Conservation (phyloP, 306 rosid genomes). For the Cicer pinnatifidum region DNA sequence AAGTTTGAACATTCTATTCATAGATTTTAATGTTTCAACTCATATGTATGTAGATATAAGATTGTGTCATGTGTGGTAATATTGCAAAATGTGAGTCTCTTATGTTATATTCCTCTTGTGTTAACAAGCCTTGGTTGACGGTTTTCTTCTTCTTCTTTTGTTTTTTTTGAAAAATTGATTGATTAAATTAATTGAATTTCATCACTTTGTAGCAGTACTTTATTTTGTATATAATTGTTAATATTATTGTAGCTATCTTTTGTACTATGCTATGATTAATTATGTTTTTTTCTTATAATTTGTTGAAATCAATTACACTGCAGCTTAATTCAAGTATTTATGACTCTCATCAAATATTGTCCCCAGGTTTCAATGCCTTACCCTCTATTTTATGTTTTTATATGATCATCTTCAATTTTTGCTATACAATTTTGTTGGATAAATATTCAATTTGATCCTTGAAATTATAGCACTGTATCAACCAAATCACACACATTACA, state of each 20-base stretch:
- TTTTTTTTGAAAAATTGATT: too few species aligned
- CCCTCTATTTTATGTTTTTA: not conserved
- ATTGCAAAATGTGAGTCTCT: too few species aligned
- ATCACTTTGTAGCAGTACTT: not conserved
- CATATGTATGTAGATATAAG: too few species aligned
- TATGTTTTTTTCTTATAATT: not conserved
- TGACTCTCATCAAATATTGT: slow-evolving; percentile 78
- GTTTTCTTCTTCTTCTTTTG: too few species aligned
- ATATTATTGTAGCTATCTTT: not conserved
- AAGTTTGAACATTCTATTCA: too few species aligned
- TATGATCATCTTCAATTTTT: not conserved
- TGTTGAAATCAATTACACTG: slow-evolving; percentile 31
- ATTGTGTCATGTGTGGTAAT: too few species aligned
- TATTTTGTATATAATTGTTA: not conserved
- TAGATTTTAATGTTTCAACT: too few species aligned
- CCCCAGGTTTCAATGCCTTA: slow-evolving; percentile 71
- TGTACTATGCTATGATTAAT: not conserved
- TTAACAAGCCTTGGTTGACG: not conserved
- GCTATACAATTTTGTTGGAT: not conserved
- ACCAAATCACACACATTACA: too few species aligned
- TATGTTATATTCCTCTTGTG: too few species aligned
- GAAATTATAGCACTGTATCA: too few species aligned
- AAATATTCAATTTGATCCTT: too few species aligned
- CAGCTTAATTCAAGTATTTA: slow-evolving; percentile 79
- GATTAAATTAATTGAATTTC: not conserved